Base-by-base conservation (phyloP, 2,329 filamentous ascomycete genomes). In the Phyllosticta capitalensis region DNA sequence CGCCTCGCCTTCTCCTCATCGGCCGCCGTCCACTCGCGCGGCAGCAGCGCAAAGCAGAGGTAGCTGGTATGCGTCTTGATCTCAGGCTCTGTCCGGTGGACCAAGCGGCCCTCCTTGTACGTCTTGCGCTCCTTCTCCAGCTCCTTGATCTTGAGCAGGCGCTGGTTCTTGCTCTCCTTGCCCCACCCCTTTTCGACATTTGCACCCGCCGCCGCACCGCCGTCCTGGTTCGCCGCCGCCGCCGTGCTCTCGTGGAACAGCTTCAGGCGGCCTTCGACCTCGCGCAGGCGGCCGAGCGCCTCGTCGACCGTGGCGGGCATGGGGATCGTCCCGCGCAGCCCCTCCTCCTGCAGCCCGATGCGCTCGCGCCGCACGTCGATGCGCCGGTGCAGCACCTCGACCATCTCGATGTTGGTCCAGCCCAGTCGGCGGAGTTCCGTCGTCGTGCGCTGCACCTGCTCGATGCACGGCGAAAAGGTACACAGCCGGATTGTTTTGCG, bases 21-120 rank as follows among this genome's bases (percentile, higher is more conserved):
- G 62, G 88, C 88, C 38, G 84, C 86, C 0, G 79, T 86, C 94
- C 94, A 99, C 63, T 89, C 86, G 51, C 85, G 81, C n/a, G 94
- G 92, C 62, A 99, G 75, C 2, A 94, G 78, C 0, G 94, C 94
- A 76, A 99, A 99, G 4, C 95, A 88, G 4, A 99, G 81, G 71
- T 99, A 99, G n/a, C 89, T 94, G 0, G 94, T 99, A 74, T 99
- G 94, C 7, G 89, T 94, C 80, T 96, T 96, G 62, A 97, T 77
- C 68, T 99, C 94, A 0, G 85, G 78, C 75, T 99, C 94, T 0
- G 89, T 85, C 22, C 90, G 83, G 67, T 95, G 90, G 28, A 90
- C 81, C 49, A 97, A 69, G 26, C 84, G 83, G 0, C 94, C 94
- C 45, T 61, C 55, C 69, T 86, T 81, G 76, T 85, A 92, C 0